Evolutionary conservation across 306 rosid genomes (phyloP), one percentile per base, ranked within the genome.

Genomic region (Trifolium fragiferum): DNA sequence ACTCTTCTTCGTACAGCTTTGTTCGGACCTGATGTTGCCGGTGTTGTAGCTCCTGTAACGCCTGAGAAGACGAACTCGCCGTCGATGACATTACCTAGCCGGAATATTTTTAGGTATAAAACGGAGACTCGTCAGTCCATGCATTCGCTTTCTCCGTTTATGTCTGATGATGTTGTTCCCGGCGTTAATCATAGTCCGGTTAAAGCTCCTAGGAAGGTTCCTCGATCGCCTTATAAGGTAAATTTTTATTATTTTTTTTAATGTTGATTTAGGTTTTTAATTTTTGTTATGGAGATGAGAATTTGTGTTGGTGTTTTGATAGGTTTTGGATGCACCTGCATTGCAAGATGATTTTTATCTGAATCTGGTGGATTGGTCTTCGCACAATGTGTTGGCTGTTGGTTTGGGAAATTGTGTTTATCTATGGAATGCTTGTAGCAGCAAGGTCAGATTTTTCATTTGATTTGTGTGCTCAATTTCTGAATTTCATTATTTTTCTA

Each of bases 281-380:
- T 59, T 9, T n/a, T 72, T 32, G 21, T 67, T 37, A 37, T 37
- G 62, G 61, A 59, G 7, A 66, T 66, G 47, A 61, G 62, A 47
- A 10, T 67, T 14, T 50, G 65, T 67, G 76, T 8, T 21, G 46
- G 3, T 40, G 58, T 68, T 47, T 78, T 37, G 21, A 62, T 70
- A 92, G 99, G 98, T 95, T 73, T 78, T 95, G 84, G 99, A 95
- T 80, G 99, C 99, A 23, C 99, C 99, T 33, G 99, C 98, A 8
- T 73, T 95, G 86, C 98, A 92, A 84, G 99, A 95, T 35, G 98
- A 95, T 78, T 95, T 95, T 78, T 95, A 95, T 82, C 78, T 95
- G 81, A 95, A 95, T 85, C 96, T 95, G 2, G 98, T 95, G 70
- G 99, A 92, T 82, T 95, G 99, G 99, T 95, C 99, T 81, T 85